Conservation (phyloP, 2,329 filamentous ascomycete species). For the Aspergillus alliaceus region DNA sequence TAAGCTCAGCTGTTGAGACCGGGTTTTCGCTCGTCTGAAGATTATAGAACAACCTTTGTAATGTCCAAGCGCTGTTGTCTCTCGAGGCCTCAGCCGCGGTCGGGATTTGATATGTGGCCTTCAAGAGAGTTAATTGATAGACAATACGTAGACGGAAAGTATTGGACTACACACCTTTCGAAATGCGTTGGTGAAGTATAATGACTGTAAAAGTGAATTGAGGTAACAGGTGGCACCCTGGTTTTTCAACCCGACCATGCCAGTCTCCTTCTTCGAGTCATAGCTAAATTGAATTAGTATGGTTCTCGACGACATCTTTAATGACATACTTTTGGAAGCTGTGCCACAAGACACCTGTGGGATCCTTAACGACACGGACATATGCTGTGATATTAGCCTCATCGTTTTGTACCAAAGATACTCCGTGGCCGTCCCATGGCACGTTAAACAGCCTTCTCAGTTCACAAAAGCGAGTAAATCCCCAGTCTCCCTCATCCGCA, state of each 20-base stretch:
- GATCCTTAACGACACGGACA: slow-evolving; percentile 51
- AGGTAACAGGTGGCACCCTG: slow-evolving; percentile 91
- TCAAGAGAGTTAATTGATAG: slow-evolving; percentile 1
- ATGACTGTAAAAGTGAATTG: slow-evolving; percentile 78
- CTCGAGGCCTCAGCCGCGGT: slow-evolving; percentile 80
- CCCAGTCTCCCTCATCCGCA: slow-evolving; percentile 95
- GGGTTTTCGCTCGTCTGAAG: slow-evolving; percentile 82
- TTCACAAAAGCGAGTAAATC: slow-evolving; percentile 95
- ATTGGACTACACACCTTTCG: slow-evolving; percentile 66
- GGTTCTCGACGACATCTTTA: slow-evolving; percentile 25
- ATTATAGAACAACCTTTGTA: slow-evolving; percentile 93
- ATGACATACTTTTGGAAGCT: slow-evolving; percentile 44
- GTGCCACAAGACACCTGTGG: slow-evolving; percentile 51
- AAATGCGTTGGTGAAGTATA: slow-evolving; percentile 90
- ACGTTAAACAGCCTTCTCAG: slow-evolving; percentile 79
- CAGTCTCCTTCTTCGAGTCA: slow-evolving; percentile 98
- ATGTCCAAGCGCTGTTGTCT: slow-evolving; percentile 85
- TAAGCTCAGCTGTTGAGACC: slow-evolving; percentile 89
- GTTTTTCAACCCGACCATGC: slow-evolving; percentile 94
- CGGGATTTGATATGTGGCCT: slow-evolving; percentile 96
- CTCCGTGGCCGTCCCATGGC: slow-evolving; percentile 67
- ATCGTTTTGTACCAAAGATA: slow-evolving; percentile 55
- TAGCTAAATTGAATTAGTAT: slow-evolving; percentile 60
- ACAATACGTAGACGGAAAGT: not conserved
- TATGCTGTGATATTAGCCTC: slow-evolving; percentile 49